Evolutionary conservation across 2,329 filamentous ascomycete genomes (phyloP).

Genomic region (Lithohypha guttulata): DNA sequence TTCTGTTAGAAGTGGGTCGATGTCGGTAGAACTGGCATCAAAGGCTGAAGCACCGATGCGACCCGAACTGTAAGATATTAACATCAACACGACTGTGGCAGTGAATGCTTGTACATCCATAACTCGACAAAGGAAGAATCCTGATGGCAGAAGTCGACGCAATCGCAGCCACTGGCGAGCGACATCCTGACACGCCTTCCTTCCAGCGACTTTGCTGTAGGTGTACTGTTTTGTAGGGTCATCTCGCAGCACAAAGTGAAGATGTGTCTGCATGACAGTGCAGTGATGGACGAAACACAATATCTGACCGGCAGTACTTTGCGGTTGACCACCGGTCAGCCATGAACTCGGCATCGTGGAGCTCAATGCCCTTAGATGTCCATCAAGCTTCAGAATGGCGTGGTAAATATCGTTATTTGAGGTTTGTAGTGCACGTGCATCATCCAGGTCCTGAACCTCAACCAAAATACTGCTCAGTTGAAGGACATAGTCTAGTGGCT

Average conservation of each 20-base stretch:
- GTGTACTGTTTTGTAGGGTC: slow-evolving; percentile 7
- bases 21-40: slow-evolving; percentile 2
- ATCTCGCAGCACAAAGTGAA: slow-evolving; percentile 11
- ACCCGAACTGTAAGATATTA: slow-evolving; percentile 10
- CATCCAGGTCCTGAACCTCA: slow-evolving; percentile 11
- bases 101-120: slow-evolving; percentile 15
- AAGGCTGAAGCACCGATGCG: background rate
- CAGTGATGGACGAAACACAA: slow-evolving; percentile 12
- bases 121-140: slow-evolving; percentile 12
- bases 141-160: slow-evolving; percentile 9
- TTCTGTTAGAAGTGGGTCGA: slow-evolving; percentile 8
- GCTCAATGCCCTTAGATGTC: slow-evolving; percentile 11
- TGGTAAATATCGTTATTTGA: slow-evolving; percentile 10
- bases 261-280: slow-evolving; percentile 12
- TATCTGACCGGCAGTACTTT: slow-evolving; percentile 7
- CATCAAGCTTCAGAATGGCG: slow-evolving; percentile 12
- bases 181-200: slow-evolving; percentile 13
- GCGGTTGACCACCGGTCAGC: slow-evolving; percentile 7
- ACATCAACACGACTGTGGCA: slow-evolving; percentile 12
- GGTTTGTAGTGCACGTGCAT: background rate
- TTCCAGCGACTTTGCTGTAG: slow-evolving; percentile 12
- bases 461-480: slow-evolving; percentile 11
- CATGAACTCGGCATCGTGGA: slow-evolving; percentile 9
- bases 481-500: slow-evolving; percentile 7
- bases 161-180: slow-evolving; percentile 11